phyloP scores from a whole-genome alignment of 1,139 yeast genomes.

The Yamadazyma trypodendri region DNA sequence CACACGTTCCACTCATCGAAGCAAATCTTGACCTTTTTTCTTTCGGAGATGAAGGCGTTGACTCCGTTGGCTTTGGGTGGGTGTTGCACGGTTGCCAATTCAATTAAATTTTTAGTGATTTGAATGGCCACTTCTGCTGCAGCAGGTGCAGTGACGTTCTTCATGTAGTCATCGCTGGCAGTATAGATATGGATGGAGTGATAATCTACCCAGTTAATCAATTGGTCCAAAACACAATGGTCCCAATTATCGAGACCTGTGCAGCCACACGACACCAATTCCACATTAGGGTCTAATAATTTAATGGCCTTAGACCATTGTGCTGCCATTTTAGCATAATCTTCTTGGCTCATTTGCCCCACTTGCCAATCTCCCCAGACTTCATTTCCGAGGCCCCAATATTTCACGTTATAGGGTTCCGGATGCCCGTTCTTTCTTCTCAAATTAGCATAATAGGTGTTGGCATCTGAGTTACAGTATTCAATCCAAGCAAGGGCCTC shows the following conservation, averaged over 20 bases:
- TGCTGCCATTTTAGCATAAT: slow-evolving; percentile 25
- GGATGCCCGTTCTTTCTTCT: slow-evolving; percentile 30
- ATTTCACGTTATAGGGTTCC: slow-evolving; percentile 31
- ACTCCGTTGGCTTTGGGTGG: slow-evolving; percentile 13
- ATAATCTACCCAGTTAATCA: slow-evolving; percentile 24
- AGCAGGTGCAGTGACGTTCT: slow-evolving; percentile 26
- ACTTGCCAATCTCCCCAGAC: slow-evolving; percentile 38
- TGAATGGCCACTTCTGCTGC: slow-evolving; percentile 31
- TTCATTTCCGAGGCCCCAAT: slow-evolving; percentile 35
- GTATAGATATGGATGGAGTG: slow-evolving; percentile 33
- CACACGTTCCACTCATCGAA: slow-evolving; percentile 40
- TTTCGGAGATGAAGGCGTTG: slow-evolving; percentile 2
- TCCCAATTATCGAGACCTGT: slow-evolving; percentile 29
- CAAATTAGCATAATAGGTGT: slow-evolving; percentile 24
- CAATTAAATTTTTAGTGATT: slow-evolving; percentile 24
- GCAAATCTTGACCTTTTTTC: slow-evolving; percentile 23
- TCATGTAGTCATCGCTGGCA: slow-evolving; percentile 21
- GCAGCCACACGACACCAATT: slow-evolving; percentile 28
- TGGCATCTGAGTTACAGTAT: slow-evolving; percentile 27
- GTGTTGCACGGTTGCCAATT: slow-evolving; percentile 23
- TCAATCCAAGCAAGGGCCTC: slow-evolving; percentile 34
- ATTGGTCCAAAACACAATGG: slow-evolving; percentile 21
- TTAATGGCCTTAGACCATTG: slow-evolving; percentile 35
- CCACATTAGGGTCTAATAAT: slow-evolving; percentile 24
- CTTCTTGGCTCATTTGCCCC: slow-evolving; percentile 28